Conservation (phyloP, 1,284 basidiomycete genomes). For the Puccinia triticina region DNA sequence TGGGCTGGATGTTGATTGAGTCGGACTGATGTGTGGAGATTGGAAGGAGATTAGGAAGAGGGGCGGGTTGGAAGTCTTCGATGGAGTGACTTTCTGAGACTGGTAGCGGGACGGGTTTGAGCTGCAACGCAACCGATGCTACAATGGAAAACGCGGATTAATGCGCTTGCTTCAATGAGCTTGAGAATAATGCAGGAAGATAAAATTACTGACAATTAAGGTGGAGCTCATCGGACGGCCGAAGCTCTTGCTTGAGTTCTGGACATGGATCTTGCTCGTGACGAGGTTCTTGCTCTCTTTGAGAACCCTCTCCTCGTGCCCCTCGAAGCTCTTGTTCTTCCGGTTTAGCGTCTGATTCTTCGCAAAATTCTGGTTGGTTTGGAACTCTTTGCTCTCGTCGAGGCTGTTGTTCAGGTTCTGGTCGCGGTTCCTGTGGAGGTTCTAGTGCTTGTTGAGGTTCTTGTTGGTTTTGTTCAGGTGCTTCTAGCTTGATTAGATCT, state of each 20-base stretch:
- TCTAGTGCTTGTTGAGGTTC: background rate
- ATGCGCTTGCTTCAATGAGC: background rate
- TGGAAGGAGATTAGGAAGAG: background rate
- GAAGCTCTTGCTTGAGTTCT: background rate
- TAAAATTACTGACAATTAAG: background rate
- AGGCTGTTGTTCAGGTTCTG: background rate
- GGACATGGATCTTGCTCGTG: background rate
- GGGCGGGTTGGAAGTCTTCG: background rate
- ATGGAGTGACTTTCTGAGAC: slow-evolving; percentile 18
- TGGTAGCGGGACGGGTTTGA: background rate
- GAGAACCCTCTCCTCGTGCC: background rate
- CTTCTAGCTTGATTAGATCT: background rate
- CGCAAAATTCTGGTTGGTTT: no score
- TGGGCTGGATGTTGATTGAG: background rate
- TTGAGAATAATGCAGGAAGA: background rate
- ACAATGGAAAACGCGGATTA: background rate
- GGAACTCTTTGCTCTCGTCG: background rate
- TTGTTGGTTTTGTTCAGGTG: background rate
- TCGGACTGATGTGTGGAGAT: slow-evolving; percentile 19
- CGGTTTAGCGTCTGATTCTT: background rate
- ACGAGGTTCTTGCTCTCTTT: background rate
- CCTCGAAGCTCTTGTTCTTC: background rate
- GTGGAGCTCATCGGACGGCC: background rate
- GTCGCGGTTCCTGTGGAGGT: background rate
- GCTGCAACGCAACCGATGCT: background rate